Evolutionary conservation across 257 asterid genomes (phyloP).

Genomic region (Ocimum tenuiflorum): DNA sequence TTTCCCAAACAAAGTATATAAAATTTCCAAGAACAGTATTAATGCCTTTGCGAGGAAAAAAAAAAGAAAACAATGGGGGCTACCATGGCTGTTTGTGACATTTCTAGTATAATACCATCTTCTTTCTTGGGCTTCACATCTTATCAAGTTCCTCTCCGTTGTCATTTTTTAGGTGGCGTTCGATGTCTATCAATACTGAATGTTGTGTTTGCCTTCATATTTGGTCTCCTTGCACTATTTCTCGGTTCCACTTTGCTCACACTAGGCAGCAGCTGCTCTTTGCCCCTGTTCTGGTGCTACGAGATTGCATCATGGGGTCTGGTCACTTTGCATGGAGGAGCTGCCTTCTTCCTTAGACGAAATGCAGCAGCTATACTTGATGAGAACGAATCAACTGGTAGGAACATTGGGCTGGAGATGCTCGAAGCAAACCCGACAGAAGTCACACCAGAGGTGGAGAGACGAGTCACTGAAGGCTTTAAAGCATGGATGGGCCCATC

Average conservation of each 20-base stretch:
- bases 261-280: constrained; percentile 83
- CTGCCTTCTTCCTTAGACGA: constrained; percentile 61
- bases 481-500: constrained; percentile 98
- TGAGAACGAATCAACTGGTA: constrained; percentile 45
- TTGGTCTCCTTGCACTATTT: constrained; percentile 77
- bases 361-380: constrained; percentile 61
- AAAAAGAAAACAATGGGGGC: neutral
- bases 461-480: constrained; percentile 75
- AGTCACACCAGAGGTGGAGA: constrained; percentile 76
- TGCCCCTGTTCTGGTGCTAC: constrained; percentile 94
- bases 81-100: too few relatives aligned
- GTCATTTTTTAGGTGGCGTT: constrained; percentile 58
- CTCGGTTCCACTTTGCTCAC: constrained; percentile 95
- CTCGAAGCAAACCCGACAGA: constrained; percentile 67
- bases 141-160: neutral
- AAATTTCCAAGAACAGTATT: neutral
- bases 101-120: neutral
- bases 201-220: constrained; percentile 52
- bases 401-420: constrained; percentile 80
- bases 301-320: constrained; percentile 78
- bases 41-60: neutral
- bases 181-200: constrained; percentile 86
- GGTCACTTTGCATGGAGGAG: constrained; percentile 72
- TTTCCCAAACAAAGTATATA: neutral
- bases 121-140: neutral